Conservation (phyloP, 176 grass and related monocot genomes). For the Melocanna baccifera region DNA sequence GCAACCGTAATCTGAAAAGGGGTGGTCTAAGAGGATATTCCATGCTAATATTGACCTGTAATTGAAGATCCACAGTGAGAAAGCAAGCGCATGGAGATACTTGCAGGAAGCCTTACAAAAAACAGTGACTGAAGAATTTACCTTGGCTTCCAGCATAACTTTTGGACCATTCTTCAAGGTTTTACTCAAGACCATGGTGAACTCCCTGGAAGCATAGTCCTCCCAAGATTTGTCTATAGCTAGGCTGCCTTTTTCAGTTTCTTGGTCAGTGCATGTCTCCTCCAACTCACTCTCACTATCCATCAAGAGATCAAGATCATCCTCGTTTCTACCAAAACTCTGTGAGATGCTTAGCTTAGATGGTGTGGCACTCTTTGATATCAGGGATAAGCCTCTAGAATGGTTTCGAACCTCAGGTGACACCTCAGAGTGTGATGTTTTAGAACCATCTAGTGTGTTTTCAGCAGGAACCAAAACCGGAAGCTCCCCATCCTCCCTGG, state of each 20-base stretch:
- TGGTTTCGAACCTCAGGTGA: constrained; percentile 55
- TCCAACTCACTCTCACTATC: constrained; percentile 79
- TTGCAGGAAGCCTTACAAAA: not conserved
- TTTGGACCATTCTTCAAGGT: constrained; percentile 43
- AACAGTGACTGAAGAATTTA: constrained; percentile 24
- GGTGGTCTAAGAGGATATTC: constrained; percentile 94
- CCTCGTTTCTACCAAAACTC: constrained; percentile 58
- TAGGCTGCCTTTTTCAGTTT: constrained; percentile 38
- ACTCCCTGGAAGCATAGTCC: constrained; percentile 75
- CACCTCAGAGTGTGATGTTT: constrained; percentile 27
- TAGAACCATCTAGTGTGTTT: constrained; percentile 25
- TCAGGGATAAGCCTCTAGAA: constrained; percentile 81
- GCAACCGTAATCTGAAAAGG: constrained; percentile 57
- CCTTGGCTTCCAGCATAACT: constrained; percentile 87
- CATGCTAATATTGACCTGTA: constrained; percentile 77
- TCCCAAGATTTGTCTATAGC: constrained; percentile 58
- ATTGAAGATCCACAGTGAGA: constrained; percentile 15
- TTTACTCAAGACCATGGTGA: constrained; percentile 69
- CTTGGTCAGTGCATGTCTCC: constrained; percentile 39
- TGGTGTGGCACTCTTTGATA: constrained; percentile 72
- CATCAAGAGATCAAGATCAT: constrained; percentile 75
- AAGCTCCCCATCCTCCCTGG: constrained; percentile 88
- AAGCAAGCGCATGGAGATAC: not conserved
- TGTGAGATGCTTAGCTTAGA: constrained; percentile 57
- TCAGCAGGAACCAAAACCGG: constrained; percentile 36